Evolutionary conservation across 1,139 yeast genomes (phyloP), one percentile per base, ranked within the genome.

Genomic region (Kluyveromyces sp.): DNA sequence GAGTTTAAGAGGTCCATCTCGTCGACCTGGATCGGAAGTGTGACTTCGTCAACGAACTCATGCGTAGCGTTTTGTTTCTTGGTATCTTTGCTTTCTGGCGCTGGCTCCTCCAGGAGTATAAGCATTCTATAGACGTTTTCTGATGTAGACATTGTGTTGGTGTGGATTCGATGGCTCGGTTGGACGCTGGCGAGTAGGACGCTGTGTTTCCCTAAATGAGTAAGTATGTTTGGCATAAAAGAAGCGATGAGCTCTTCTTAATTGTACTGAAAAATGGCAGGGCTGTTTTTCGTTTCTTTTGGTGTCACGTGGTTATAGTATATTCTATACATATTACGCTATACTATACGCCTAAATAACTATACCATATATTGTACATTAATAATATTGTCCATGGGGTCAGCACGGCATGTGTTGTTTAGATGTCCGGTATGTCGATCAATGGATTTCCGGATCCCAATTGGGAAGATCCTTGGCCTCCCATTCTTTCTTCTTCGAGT

Each of bases 1-100:
- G 60, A 64, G 56, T 81, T 81, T 59, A 81, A 63, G 50, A 75
- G 80, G 50, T 78, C 81, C 71, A 79, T 67, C 37, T 76, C 78
- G 7, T 79, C 78, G 37, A 74, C 75, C 6, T 63, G 62, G 25
- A 69, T 58, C 7, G 66, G 66, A 33, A 63, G 42, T 7, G 51
- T 46, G 25, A 61, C 45, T 47, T 62, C 66, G 31, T 61, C 65
- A 3, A 61, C 54, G 40, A 57, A 62, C 39, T 62, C 66, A 42
- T 62, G 66, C 27, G 56, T 54, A 8, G 53, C 56, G 39, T 58
- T 56, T 7, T 41, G 43, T 29, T 50, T 42, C 32, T 31, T 38
- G 29, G 45, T 41, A 7, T 46, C 40, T 25, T 45, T 46, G 7
- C 31, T 3, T 34, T 38, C 54, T 28, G 53, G 52, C 4, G 54